Conservation (phyloP, 257 asterid species). For the Cinchona pubescens region DNA sequence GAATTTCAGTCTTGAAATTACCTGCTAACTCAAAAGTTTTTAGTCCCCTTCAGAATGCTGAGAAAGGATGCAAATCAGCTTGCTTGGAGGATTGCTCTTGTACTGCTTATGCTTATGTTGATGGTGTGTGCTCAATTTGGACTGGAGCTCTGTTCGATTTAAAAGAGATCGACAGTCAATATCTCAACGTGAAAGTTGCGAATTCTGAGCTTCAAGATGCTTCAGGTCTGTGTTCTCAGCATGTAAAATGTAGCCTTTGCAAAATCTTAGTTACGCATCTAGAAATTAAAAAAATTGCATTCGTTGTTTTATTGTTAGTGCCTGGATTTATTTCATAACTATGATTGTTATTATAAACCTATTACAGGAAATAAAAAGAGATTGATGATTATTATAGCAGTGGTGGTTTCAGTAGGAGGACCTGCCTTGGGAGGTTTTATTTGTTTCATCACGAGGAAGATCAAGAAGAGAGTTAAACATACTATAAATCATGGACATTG, state of each 20-base stretch:
- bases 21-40: constrained; percentile 18
- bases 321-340: neutral
- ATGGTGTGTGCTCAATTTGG: constrained; percentile 31
- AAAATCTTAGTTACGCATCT: neutral
- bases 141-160: constrained; percentile 30
- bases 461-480: constrained; percentile 25
- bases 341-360: neutral
- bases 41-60: constrained; percentile 9
- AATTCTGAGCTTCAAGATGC: constrained; percentile 27
- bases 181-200: constrained; percentile 30
- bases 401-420: constrained; percentile 30
- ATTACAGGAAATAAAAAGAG: constrained; percentile 28
- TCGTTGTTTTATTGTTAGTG: neutral
- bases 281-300: neutral
- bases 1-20: constrained; percentile 10
- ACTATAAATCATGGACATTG: neutral
- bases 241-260: neutral
- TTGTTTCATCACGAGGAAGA: constrained; percentile 28
- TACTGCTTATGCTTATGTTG: constrained; percentile 30
- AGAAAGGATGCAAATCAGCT: constrained; percentile 20
- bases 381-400: constrained; percentile 28
- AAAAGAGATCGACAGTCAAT: neutral
- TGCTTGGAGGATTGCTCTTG: constrained; percentile 33
- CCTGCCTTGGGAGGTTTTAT: constrained; percentile 30
- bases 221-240: constrained; percentile 25